Conservation (phyloP, 208 protist genomes). For the Wallacemonas sp. region DNA sequence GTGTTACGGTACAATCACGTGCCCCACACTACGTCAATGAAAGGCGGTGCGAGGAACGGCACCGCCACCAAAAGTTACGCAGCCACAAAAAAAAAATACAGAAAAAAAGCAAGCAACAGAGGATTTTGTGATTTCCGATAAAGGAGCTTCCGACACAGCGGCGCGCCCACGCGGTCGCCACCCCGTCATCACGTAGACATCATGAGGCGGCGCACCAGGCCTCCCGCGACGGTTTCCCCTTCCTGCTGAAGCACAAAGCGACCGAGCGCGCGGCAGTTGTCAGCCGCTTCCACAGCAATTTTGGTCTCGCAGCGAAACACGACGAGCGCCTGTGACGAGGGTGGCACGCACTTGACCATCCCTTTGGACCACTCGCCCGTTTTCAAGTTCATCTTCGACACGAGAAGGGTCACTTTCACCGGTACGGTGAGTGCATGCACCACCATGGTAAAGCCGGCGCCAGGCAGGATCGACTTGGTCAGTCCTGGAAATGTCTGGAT, state of each 20-base stretch:
- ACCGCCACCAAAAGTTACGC: background rate
- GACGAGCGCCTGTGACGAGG: conserved; percentile 63
- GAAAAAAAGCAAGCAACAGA: background rate
- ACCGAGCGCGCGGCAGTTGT: conserved; percentile 70
- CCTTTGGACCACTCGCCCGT: conserved; percentile 72
- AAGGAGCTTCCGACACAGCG: too few relatives aligned
- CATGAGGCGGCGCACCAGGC: conserved; percentile 64
- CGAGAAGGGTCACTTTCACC: conserved; percentile 65
- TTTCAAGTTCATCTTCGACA: conserved; percentile 64
- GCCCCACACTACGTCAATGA: too few relatives aligned
- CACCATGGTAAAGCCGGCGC: conserved; percentile 62
- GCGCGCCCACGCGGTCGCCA: too few relatives aligned
- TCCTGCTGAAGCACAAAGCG: conserved; percentile 84
- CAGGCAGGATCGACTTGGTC: conserved; percentile 63
- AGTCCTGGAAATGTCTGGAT: conserved; percentile 77
- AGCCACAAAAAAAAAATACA: conserved; percentile 14
- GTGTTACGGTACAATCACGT: background rate
- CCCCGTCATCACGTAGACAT: too few relatives aligned
- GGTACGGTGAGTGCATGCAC: conserved; percentile 65
- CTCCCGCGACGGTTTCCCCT: conserved; percentile 73
- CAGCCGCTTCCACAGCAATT: conserved; percentile 65
- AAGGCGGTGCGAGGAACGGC: too few relatives aligned
- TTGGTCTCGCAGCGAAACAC: conserved; percentile 51
- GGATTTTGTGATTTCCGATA: too few relatives aligned
- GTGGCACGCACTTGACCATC: conserved; percentile 86